A percentile compares a stretch with the other conserved stretches of the same genome.
Evolutionary conservation across 306 rosid species (phyloP).

Genomic region (Gynostemma pentaphyllum): DNA sequence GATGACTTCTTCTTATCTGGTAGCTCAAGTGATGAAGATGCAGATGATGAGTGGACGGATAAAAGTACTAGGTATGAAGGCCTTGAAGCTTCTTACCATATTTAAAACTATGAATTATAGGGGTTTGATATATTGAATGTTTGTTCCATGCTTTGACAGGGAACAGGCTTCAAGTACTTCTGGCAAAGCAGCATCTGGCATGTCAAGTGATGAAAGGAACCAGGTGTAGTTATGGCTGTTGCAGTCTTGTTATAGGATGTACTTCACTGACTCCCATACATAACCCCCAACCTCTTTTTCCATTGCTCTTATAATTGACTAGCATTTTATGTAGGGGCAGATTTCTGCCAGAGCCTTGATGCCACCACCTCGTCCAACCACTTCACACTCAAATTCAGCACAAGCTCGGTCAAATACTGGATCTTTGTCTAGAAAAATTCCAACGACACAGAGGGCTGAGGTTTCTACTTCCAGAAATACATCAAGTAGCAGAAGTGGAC

Average conservation of each 20-base stretch:
- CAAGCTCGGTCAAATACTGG: conserved; percentile 44
- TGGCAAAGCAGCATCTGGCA: conserved; percentile 91
- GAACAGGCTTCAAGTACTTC: conserved; percentile 98
- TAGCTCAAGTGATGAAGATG: conserved; percentile 93
- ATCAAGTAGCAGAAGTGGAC: conserved; percentile 55
- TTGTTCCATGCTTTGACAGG: conserved; percentile 37
- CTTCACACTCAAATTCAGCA: conserved; percentile 21
- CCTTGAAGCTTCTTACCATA: not conserved
- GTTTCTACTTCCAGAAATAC: conserved; percentile 57
- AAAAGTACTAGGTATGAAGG: conserved; percentile 65
- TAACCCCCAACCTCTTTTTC: not conserved
- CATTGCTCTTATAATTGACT: conserved; percentile 3
- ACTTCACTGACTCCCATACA: not conserved
- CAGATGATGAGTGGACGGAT: conserved; percentile 98
- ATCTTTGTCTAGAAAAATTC: conserved; percentile 65
- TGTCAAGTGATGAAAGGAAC: conserved; percentile 95
- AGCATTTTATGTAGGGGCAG: conserved; percentile 53
- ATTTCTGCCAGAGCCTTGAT: conserved; percentile 86
- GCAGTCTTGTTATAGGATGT: conserved; percentile 1
- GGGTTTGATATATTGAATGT: not conserved
- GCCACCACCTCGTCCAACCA: conserved; percentile 90
- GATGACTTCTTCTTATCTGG: conserved; percentile 86
- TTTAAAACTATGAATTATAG: not conserved
- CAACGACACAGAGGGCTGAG: conserved; percentile 32
- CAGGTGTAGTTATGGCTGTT: conserved; percentile 40